Evolutionary conservation across 1,284 basidiomycete genomes (phyloP), one percentile per base, ranked within the genome.

Genomic region (Melanopsichium pennsylvanicum): DNA sequence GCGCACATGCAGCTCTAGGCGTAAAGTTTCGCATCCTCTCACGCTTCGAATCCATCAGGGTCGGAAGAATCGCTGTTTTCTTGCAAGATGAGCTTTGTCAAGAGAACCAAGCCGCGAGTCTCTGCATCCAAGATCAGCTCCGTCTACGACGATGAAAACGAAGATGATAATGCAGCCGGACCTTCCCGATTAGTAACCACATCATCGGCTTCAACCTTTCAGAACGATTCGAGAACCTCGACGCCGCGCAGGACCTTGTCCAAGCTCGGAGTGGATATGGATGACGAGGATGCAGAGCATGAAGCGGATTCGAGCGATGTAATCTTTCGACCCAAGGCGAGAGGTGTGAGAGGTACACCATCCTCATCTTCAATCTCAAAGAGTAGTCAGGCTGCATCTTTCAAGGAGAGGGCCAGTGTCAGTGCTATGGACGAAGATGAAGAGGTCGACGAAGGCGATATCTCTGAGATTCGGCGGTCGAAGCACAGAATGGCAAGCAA

Each of bases 51-150:
- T n/a, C n/a, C n/a, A n/a, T n/a, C n/a, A n/a, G n/a, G n/a, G n/a
- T n/a, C n/a, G n/a, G n/a, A n/a, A n/a, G n/a, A n/a, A n/a, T n/a
- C n/a, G n/a, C n/a, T n/a, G n/a, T n/a, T n/a, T 9, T 31, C 3
- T 5, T 5, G 10, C 37, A 31, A 35, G 13, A 60, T 60, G 58
- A 51, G 52, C 25, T 67, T 67, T 36, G 48, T 67, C 35, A 67
- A 67, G 47, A 50, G 52, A 19, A 52, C 44, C 43, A 66, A 56
- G 34, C 62, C 55, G 12, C 46, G 50, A 11, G 47, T 41, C 34
- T 54, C 56, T 12, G 62, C 49, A 15, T 39, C 46, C 9, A 38
- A 46, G 16, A 48, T 54, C 45, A 57, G 41, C 34, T 52, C 61
- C 4, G 34, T 36, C 16, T 64, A 54, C 38, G 32, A 52, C 36